Base-by-base conservation (phyloP, 331 rosid species). In the Pyrus hybrid region DNA sequence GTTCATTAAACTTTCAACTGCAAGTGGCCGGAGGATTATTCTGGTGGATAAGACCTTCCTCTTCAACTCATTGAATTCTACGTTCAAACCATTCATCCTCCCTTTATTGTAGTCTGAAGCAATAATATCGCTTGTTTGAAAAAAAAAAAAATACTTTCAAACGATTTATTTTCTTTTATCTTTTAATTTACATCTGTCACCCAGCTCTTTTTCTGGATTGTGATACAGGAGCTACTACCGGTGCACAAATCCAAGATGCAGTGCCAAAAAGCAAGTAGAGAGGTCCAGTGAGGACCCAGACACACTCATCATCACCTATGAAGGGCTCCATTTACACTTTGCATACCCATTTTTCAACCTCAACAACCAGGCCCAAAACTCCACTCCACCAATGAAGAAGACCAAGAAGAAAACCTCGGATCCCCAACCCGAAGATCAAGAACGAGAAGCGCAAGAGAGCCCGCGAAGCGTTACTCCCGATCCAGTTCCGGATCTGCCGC, bases 231-330 rank as follows among this genome's bases (percentile, higher is more conserved):
- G 98, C 79, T 93, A 93, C 71, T 91, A 93, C 63, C 91, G 88
- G 80, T 93, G 97, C 81, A 88, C 97, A 58, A 93, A 91, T 71
- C 95, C 98, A 80, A 88, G 93, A 76, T 93, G 97, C 78, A 82
- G 85, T 78, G 98, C 98, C 25, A 93, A 93, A 91, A 93, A 90
- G 82, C 98, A 93, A 60, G 96, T 93, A 13, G 98, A 93, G 77
- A 90, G 90, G 88, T 91, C 96, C 32, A 76, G 68, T 41, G 95
- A 88, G 56, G 98, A 93, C 63, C 87, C 91, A 25, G 95, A 93
- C 68, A 88, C 93, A 63, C 85, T 87, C 29, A 80, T 90, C 80
- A 90, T 93, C 77, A 91, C 95, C 21, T 93, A 93, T 66, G 97
- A 93, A 81, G 98, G 98, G 6, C 97, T 93, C 28, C 98, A 93